Evolutionary conservation across 2,329 filamentous ascomycete species (phyloP), one percentile per base, ranked within the genome.

Genomic region (Apiospora saccharicola): DNA sequence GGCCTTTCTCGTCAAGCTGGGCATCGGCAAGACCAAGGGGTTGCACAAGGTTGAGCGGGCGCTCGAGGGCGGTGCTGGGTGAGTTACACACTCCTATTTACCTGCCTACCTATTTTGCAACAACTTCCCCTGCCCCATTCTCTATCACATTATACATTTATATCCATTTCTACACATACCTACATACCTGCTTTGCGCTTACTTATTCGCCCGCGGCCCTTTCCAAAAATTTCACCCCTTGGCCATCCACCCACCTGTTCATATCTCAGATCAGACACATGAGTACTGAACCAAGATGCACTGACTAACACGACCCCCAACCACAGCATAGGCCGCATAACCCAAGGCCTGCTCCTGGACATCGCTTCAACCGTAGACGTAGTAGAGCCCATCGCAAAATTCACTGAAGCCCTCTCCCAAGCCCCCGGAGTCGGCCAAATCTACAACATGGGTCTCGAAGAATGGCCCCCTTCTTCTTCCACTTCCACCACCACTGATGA

Each of bases 321-420:
- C 22, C 26, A 47, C 68, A 91, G 95, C 0, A 97, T 98, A 72
- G 95, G 95, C 0, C 87, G 96, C 61, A 89, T 98, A 73, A 97
- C 94, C 0, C 87, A 92, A 72, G 93, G 93, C 0, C 87, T 98
- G 5, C 85, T 98, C 24, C 82, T 92, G 37, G 85, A 90, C 41
- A 84, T 96, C 1, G 91, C 92, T n/a, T 85, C 90, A 22, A 84
- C 86, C 4, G 92, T 98, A 8, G 95, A 98, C 80, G 87, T 97
- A 30, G 90, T 98, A 43, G 95, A 98, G 84, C 96, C 95, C 0
- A 90, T 98, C 34, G 85, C 87, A 76, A 94, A 95, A 79, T 97
- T 98, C 82, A 95, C 94, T 0, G 86, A 87, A 16, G 84, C 86
- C 34, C 83, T 97, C 0, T 78, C 82, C 3, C 87, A 85, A 0